These are phyloP conservation scores for Penicillium waksmanii DNA, from an alignment of 495 filamentous ascomycete genomes.

Conservation along the genomic window DNA sequence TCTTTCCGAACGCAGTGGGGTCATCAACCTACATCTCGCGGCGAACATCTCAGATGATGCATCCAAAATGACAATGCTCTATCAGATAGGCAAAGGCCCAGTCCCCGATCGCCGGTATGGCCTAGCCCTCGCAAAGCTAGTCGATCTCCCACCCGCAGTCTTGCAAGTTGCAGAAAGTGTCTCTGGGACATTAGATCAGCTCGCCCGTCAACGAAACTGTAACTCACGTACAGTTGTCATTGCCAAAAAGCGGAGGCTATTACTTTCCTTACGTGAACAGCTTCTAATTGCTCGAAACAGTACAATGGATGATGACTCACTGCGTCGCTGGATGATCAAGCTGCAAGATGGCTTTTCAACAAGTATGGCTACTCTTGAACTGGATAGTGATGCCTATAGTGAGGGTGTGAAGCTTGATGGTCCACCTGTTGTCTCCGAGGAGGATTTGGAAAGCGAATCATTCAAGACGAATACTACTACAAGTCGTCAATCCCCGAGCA, in stretches of 20 bases:
- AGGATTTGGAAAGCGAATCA: neutral
- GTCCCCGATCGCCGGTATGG: constrained; percentile 76
- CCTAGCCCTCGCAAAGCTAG: constrained; percentile 73
- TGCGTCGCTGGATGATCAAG: constrained; percentile 67
- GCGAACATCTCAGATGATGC: constrained; percentile 61
- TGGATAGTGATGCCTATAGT: constrained; percentile 14
- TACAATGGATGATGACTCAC: constrained; percentile 63
- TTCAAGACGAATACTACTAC: neutral
- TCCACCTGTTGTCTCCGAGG: neutral
- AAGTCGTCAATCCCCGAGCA: neutral
- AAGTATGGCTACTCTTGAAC: constrained; percentile 64
- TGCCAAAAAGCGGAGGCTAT: constrained; percentile 66
- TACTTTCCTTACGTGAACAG: constrained; percentile 74
- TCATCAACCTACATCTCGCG: constrained; percentile 79
- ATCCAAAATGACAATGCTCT: constrained; percentile 79
- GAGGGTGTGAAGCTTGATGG: constrained; percentile 1
- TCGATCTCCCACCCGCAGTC: constrained; percentile 70
- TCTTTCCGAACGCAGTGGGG: constrained; percentile 70
- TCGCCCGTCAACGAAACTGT: constrained; percentile 57
- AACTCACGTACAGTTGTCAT: constrained; percentile 58
- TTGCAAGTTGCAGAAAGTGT: constrained; percentile 69
- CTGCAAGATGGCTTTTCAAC: constrained; percentile 78
- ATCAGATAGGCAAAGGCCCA: constrained; percentile 72
- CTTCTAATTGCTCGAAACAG: constrained; percentile 71
- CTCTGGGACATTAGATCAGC: constrained; percentile 59